Conservation (phyloP, 208 protist genomes). For the Wallacemonas sp. region DNA sequence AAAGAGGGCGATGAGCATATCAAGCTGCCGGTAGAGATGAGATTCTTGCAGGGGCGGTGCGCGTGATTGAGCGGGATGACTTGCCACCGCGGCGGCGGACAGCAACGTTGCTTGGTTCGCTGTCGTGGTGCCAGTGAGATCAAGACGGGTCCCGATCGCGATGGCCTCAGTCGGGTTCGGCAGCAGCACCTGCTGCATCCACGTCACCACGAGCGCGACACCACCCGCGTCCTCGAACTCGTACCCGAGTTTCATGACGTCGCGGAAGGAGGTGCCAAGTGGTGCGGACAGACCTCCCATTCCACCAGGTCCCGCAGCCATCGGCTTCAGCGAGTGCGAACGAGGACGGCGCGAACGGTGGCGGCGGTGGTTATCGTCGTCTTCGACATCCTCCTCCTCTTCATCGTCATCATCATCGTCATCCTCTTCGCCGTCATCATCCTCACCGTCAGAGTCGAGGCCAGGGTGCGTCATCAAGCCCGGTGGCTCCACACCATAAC, state of each 20-base stretch:
- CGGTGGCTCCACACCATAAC: neutral
- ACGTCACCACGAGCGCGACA: slow-evolving; percentile 26
- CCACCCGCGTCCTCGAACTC: slow-evolving; percentile 17
- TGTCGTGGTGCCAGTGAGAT: slow-evolving; percentile 1
- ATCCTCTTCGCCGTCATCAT: slow-evolving; percentile 1
- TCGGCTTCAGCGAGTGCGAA: slow-evolving; percentile 3
- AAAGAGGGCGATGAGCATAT: slow-evolving; percentile 34
- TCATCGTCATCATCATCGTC: too few species aligned
- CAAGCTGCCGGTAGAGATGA: slow-evolving; percentile 10
- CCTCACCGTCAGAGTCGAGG: neutral
- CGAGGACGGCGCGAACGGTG: neutral
- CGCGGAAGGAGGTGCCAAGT: neutral
- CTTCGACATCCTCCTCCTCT: neutral
- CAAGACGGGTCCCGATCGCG: neutral
- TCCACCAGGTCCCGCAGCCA: slow-evolving; percentile 3
- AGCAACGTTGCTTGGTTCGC: neutral
- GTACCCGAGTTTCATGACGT: slow-evolving; percentile 11
- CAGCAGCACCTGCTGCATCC: slow-evolving; percentile 9
- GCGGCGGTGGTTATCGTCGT: neutral
- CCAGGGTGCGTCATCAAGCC: too few species aligned
- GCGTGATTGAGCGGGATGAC: neutral
- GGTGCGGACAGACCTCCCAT: slow-evolving; percentile 11
- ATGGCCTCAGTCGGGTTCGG: slow-evolving; percentile 9
- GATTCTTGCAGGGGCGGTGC: slow-evolving; percentile 20
- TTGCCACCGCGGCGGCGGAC: neutral